These are phyloP conservation scores for Backusella parvicylindrica DNA, from an alignment of 192 early-diverging fungal species.

Conservation along the genomic window DNA sequence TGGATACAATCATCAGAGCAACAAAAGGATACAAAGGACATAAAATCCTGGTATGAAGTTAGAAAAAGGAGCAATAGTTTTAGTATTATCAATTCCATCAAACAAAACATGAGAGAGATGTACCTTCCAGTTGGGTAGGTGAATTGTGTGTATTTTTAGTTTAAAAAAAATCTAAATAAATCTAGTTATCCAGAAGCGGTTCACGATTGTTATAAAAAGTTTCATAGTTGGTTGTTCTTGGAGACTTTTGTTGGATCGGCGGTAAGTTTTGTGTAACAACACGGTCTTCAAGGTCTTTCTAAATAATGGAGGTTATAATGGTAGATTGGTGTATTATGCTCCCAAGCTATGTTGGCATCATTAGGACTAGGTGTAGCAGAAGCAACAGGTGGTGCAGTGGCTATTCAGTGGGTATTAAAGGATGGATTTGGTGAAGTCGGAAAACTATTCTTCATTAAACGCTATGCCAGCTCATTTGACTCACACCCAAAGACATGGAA, in stretches of 20 bases:
- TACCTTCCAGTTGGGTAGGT: conserved; percentile 53
- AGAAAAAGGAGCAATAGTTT: background rate
- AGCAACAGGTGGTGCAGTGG: conserved; percentile 59
- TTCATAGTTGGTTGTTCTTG: conserved; percentile 57
- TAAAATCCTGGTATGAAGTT: conserved; percentile 2
- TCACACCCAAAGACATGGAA: conserved; percentile 75
- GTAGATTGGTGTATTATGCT: conserved; percentile 61
- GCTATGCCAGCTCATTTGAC: conserved; percentile 63
- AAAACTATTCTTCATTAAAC: conserved; percentile 69
- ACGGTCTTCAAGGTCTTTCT: background rate
- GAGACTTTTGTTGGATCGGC: conserved; percentile 63
- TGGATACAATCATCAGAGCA: conserved; percentile 29
- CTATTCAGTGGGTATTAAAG: conserved; percentile 68
- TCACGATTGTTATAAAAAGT: conserved; percentile 50
- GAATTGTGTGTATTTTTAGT: background rate
- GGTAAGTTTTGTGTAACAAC: conserved; percentile 29
- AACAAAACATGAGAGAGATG: conserved; percentile 47
- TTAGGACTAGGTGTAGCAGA: conserved; percentile 52
- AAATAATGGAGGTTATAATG: background rate
- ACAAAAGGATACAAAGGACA: background rate
- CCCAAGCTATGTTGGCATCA: conserved; percentile 62
- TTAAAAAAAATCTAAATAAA: background rate
- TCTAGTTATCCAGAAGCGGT: conserved; percentile 55
- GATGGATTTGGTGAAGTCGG: conserved; percentile 66
- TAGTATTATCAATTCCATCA: conserved; percentile 22